A percentile compares a stretch with the other conserved stretches of the same genome.
Conservation (phyloP, 352 stramenopile genomes). For the Phytophthora fragariaefolia region DNA sequence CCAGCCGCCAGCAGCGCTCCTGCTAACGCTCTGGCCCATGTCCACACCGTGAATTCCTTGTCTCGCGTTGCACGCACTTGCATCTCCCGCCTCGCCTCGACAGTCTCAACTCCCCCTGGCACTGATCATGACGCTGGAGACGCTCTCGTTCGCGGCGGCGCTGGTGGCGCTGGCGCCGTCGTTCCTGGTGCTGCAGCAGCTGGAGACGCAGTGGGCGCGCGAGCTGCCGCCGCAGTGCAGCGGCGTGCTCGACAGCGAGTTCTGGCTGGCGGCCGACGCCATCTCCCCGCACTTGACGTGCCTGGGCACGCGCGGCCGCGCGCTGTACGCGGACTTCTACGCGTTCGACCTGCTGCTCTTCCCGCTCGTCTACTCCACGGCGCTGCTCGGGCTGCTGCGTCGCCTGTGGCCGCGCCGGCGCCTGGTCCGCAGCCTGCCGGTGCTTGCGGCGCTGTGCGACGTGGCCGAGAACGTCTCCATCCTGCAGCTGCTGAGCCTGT, state of each 20-base stretch:
- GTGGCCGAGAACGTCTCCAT: constrained; percentile 56
- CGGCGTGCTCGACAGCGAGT: constrained; percentile 40
- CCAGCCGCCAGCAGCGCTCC: not conserved
- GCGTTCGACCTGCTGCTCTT: constrained; percentile 56
- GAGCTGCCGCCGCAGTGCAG: constrained; percentile 49
- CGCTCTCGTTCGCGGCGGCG: constrained; percentile 40
- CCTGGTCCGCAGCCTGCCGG: constrained; percentile 31
- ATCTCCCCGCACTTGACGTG: constrained; percentile 50
- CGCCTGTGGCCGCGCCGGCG: constrained; percentile 37
- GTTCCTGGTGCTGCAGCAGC: constrained; percentile 42
- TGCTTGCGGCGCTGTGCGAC: constrained; percentile 40
- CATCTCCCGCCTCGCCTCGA: not conserved
- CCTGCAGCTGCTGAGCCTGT: constrained; percentile 46
- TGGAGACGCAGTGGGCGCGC: constrained; percentile 36
- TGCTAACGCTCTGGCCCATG: too few species aligned
- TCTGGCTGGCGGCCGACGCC: constrained; percentile 36
- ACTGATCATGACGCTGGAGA: constrained; percentile 30
- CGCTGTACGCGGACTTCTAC: constrained; percentile 54
- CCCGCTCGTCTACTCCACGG: constrained; percentile 51
- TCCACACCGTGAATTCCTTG: too few species aligned
- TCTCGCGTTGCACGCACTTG: not conserved
- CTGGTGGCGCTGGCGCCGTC: constrained; percentile 47
- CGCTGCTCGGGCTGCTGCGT: constrained; percentile 35
- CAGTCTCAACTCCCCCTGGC: not conserved
- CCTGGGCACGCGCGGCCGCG: constrained; percentile 35